Base-by-base conservation (phyloP, 2,329 filamentous ascomycete genomes). In the Sporothrix brasiliensis region DNA sequence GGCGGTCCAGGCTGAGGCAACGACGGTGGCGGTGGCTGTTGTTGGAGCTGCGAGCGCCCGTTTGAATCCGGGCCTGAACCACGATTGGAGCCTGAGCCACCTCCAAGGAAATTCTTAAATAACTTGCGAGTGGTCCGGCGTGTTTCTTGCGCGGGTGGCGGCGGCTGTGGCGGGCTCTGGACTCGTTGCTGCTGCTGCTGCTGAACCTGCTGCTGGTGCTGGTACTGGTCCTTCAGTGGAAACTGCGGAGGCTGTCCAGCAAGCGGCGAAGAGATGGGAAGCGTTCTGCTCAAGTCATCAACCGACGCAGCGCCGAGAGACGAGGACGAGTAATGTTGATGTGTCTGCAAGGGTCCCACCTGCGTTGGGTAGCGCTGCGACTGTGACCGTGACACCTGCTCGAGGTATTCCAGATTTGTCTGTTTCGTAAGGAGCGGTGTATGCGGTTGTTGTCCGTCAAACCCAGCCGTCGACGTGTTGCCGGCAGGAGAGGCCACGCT, bases 91-190 rank as follows among this genome's bases (percentile, higher is more conserved):
- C 68, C 47, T 76, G 78, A 77, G 63, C 81, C 81, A 73, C 82
- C 80, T 70, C 80, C 79, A 72, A 87, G 82, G 73, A 87, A 84
- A 74, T 82, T 85, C 78, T 83, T 87, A 77, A 88, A 83, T 72
- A 87, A 78, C 75, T 83, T 85, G 73, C 85, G 83, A 56, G 84
- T 83, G 58, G 83, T 85, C 72, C 83, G 83, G 75, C 85, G 84
- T 72, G 75, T 70, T 76, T 86, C 79, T 68, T 78, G 77, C 60
- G 77, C 70, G 65, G 79, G 76, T 71, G 75, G 76, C 76, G 75
- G 56, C 24, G 71, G 70, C 10, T 41, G 67, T 7, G 70, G 72
- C 30, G 68, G 73, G 50, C 70, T 65, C 71, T 70, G 68, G 71
- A 70, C 67, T 7, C 72, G 74, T 70, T 76, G 77, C 50, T 75